Evolutionary conservation across 2,329 filamentous ascomycete genomes (phyloP), one percentile per base, ranked within the genome.

Genomic region (Dactylonectria macrodidyma): DNA sequence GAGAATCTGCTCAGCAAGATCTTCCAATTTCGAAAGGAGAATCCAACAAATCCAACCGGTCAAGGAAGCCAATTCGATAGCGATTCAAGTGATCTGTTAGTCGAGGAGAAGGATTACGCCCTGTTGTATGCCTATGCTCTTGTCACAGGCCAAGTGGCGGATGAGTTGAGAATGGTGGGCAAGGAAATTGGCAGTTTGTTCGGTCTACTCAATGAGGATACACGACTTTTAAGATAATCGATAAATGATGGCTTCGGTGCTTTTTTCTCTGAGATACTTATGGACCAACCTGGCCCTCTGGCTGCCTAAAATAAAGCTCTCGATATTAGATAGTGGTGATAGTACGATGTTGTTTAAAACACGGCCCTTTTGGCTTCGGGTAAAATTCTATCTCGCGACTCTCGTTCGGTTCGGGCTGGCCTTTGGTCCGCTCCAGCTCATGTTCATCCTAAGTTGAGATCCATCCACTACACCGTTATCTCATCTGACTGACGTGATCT

Each of bases 121-220:
- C 83, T 98, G 69, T 82, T 98, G 19, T 99, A 98, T 81, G 95
- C 95, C 3, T 99, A 97, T 82, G 93, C 89, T 1, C 83, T 92
- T 46, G 89, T 92, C 26, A 92, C 90, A 2, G 88, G 88, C 5
- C 90, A 92, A 78, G 86, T 92, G 12, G 89, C 89, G 0, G 89
- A 90, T 64, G 90, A 92, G 79, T 79, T 92, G 36, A 84, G 86
- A 73, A 84, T 84, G 50, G 86, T 91, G 11, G 86, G 89, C 66
- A 84, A 80, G 70, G 90, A 91, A 75, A 68, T 75, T 11, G 71
- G 72, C 0, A 71, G 55, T 4, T 47, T 75, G 12, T 73, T 75
- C 66, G 73, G 73, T 16, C 69, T 69, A 9, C 54, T 73, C 10
- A 54, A 76, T 8, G 71, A 73, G 33, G 71, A 75, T 52, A 70